These are phyloP conservation scores for Elsinoe arachidis DNA, from an alignment of 2,329 filamentous ascomycete genomes.

Conservation along the genomic window DNA sequence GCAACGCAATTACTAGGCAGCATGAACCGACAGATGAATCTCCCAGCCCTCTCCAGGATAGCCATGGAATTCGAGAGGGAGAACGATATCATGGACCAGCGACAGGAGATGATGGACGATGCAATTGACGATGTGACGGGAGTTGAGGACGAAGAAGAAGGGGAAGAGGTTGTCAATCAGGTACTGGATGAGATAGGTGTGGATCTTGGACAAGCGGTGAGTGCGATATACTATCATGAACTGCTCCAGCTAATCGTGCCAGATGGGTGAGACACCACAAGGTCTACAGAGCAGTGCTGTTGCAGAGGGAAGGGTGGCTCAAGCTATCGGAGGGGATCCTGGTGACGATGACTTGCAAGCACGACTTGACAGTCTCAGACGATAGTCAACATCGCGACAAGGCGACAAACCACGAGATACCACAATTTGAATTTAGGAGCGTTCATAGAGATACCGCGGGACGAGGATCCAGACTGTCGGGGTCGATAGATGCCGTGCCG, in stretches of 20 bases:
- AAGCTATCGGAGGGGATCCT: slow-evolving; percentile 68
- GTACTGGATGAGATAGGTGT: slow-evolving; percentile 95
- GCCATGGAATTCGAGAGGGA: slow-evolving; percentile 99
- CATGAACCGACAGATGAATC: slow-evolving; percentile 98
- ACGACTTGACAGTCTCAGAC: slow-evolving; percentile 69
- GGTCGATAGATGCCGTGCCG: not conserved
- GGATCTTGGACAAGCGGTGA: slow-evolving; percentile 79
- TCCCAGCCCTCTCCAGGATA: slow-evolving; percentile 88
- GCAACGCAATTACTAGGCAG: slow-evolving; percentile 85
- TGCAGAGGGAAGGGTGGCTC: slow-evolving; percentile 69
- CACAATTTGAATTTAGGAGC: not conserved
- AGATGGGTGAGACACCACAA: slow-evolving; percentile 88
- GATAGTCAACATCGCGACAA: slow-evolving; percentile 17
- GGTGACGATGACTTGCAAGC: slow-evolving; percentile 87
- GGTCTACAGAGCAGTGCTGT: slow-evolving; percentile 67
- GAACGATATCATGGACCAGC: slow-evolving; percentile 98
- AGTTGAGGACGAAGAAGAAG: slow-evolving; percentile 82
- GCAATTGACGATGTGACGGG: slow-evolving; percentile 96
- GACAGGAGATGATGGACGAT: slow-evolving; percentile 99
- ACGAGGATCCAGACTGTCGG: not conserved
- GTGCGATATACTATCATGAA: slow-evolving; percentile 29
- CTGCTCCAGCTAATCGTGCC: slow-evolving; percentile 15
- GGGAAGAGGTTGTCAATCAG: slow-evolving; percentile 93
- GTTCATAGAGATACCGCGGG: too few species aligned
- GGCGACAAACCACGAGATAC: not conserved